Evolutionary conservation across 1,284 basidiomycete genomes (phyloP), one percentile per base, ranked within the genome.

Genomic region (Irpex sp.): DNA sequence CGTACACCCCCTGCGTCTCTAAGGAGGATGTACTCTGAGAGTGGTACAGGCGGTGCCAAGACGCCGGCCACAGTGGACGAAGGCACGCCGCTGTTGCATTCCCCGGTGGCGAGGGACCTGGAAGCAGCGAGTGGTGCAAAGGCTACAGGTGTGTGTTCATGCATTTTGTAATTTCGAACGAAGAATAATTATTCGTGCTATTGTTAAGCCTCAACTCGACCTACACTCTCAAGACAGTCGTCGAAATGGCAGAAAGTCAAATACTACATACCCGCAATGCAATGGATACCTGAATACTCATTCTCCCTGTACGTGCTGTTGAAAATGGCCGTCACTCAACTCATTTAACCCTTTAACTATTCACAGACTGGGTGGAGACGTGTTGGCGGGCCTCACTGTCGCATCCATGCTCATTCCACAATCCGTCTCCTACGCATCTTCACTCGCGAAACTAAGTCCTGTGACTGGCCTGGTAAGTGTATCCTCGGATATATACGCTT

Each of bases 381-480:
- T 93, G 6, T 80, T 94, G 0, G 93, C 93, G 11, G 95, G 94
- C 3, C 71, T 95, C 15, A 95, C 95, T 0, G 87, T 97, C 5
- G 92, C 95, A 6, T 93, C 90, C 64, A 88, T 97, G 78, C 82
- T 97, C 56, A 93, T 97, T 67, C 95, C 95, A 3, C 93, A 95
- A 74, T 93, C 92, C 1, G 92, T 98, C 76, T 94, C 92, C 69
- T 98, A 97, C 72, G 94, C 94, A 2, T 89, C 90, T 1, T 90
- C 92, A 2, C 79, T 98, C 5, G 94, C 95, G 7, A 86, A 89
- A 65, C 78, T 95, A 46, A 89, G 85, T 66, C 93, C 94, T 21
- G 84, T 92, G 0, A 84, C 92, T 47, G 95, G 95, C 55, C 78
- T 98, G 68, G 94, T 96, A 76, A 71, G 87, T 76, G 9, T 31